Base-by-base conservation (phyloP, 2,329 filamentous ascomycete species). In the Ceratocystis harringtonii region DNA sequence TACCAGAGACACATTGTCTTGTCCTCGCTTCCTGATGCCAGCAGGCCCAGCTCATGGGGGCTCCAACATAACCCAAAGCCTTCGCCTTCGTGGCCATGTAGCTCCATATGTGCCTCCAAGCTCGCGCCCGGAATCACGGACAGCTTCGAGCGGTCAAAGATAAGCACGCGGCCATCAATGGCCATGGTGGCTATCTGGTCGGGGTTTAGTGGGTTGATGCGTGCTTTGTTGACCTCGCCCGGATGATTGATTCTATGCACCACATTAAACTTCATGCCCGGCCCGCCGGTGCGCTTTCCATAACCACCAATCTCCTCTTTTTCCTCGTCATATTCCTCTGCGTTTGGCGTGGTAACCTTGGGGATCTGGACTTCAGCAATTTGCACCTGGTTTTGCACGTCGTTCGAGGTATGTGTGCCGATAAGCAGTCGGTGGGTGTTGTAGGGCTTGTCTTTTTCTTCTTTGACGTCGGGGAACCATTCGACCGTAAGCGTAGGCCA, bases 401-500 rank as follows among this genome's bases (percentile, higher is more conserved):
- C 86, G 69, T 88, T 87, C 1, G 92, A 91, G 1, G 94, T 99
- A 76, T 99, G 92, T 15, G 95, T 99, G 71, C 94, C 94, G 69
- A 97, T 86, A 32, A 99, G 81, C 50, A 97, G 80, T 70, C 95
- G 88, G 76, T 99, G 94, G 70, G 88, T 86, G 64, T 85, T 88
- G 75, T 90, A 90, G 72, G 90, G 89, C 76, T 94, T 95, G 74
- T 89, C 92, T 63, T 90, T 87, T 30, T 89, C 83, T 79, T 88
- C 85, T 80, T 92, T 90, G 71, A 92, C 88, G 75, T 99, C 94
- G 25, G 95, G 94, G 71, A 99, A 88, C 95, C 95, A 99, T 78
- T 99, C 94, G 1, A 92, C 92, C 30, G 94, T 97, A 68, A 99
- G 83, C 2, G 94, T 96, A 15, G 94, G 94, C 94, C 94, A 99